These are phyloP conservation scores for Vinca minor DNA, from an alignment of 257 asterid species.

Conservation along the genomic window DNA sequence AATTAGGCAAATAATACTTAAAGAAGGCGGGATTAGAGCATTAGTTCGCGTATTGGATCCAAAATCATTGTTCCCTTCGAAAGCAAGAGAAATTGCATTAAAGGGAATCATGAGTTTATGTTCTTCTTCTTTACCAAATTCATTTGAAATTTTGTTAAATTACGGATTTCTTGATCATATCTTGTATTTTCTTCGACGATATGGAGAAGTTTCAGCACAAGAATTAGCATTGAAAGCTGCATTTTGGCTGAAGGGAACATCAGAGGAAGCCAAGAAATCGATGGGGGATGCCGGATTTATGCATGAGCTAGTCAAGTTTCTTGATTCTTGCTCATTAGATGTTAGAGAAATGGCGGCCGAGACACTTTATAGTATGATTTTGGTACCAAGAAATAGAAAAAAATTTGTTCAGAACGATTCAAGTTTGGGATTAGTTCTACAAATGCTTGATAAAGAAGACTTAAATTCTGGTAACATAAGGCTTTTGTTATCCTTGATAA, in stretches of 20 bases:
- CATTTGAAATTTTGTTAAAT: slow-evolving; percentile 30
- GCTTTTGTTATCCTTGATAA: slow-evolving; percentile 61
- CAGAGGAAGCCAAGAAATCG: slow-evolving; percentile 66
- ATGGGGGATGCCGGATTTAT: slow-evolving; percentile 94
- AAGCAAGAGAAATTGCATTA: slow-evolving; percentile 68
- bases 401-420: slow-evolving; percentile 63
- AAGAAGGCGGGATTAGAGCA: slow-evolving; percentile 63
- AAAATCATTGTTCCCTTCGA: slow-evolving; percentile 37
- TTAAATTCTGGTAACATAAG: slow-evolving; percentile 52
- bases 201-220: slow-evolving; percentile 55
- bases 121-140: slow-evolving; percentile 31
- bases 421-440: slow-evolving; percentile 49
- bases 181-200: slow-evolving; percentile 48
- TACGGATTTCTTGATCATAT: slow-evolving; percentile 58
- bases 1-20: slow-evolving; percentile 30
- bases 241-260: slow-evolving; percentile 72
- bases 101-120: slow-evolving; percentile 58
- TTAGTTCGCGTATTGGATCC: slow-evolving; percentile 61
- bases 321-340: slow-evolving; percentile 57
- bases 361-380: slow-evolving; percentile 59
- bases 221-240: slow-evolving; percentile 76
- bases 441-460: slow-evolving; percentile 60
- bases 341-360: slow-evolving; percentile 75
- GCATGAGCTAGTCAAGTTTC: slow-evolving; percentile 60
- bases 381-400: slow-evolving; percentile 59